Percentiles rank a stretch among this genome's conserved stretches.
These are phyloP conservation scores for Hyparrhenia diplandra DNA, from an alignment of 176 grass and related monocot species.

Conservation along the genomic window DNA sequence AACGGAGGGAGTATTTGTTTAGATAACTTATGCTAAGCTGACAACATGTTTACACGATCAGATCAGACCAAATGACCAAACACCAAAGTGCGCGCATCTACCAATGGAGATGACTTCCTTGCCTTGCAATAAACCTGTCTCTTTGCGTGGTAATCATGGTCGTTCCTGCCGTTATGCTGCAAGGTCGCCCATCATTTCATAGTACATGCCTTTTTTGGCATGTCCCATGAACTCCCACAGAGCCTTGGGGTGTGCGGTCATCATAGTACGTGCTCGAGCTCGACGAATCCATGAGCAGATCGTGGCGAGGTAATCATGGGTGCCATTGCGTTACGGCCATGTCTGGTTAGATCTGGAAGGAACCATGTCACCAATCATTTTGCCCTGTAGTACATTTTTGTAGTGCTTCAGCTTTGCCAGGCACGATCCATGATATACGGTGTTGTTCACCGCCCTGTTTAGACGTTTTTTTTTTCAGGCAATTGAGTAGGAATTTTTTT, in stretches of 20 bases:
- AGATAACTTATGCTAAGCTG: background rate
- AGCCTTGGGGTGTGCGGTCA: background rate
- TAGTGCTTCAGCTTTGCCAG: slow-evolving; percentile 7
- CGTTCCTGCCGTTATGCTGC: background rate
- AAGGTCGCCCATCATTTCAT: slow-evolving; percentile 17
- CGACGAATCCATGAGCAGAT: slow-evolving; percentile 2
- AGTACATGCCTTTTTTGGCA: slow-evolving; percentile 25
- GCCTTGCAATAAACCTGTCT: slow-evolving; percentile 8
- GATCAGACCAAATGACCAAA: background rate
- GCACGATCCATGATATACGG: background rate
- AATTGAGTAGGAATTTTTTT: background rate
- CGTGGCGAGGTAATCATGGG: background rate
- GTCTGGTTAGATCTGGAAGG: slow-evolving; percentile 21
- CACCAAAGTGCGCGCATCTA: background rate
- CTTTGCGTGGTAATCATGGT: slow-evolving; percentile 24
- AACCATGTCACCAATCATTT: slow-evolving; percentile 10
- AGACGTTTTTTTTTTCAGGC: background rate
- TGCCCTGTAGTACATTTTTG: background rate
- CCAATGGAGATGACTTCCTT: slow-evolving; percentile 10
- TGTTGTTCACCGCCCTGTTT: background rate
- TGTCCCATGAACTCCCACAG: slow-evolving; percentile 23
- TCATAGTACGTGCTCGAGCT: slow-evolving; percentile 15
- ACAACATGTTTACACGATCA: background rate
- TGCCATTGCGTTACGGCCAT: background rate
- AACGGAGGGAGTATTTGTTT: background rate